Percentiles rank a stretch among this genome's conserved stretches.
Conservation (phyloP, 768 basidiomycete genomes). For the Pisolithus microcarpus region DNA sequence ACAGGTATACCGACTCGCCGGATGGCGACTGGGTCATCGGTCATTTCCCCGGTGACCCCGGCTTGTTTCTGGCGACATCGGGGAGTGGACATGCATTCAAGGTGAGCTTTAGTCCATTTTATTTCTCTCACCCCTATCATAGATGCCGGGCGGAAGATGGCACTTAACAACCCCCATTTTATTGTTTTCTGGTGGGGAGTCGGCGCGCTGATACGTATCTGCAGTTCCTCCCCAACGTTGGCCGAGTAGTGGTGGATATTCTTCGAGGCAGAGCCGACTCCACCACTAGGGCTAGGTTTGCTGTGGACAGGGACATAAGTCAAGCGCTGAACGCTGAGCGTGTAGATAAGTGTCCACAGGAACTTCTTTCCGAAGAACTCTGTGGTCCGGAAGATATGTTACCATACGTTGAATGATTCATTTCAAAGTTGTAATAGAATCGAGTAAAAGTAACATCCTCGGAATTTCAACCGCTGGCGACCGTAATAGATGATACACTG, state of each 20-base stretch:
- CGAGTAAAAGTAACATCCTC: too few species aligned
- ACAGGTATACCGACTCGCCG: constrained; percentile 84
- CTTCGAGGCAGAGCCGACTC: constrained; percentile 58
- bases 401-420: background rate
- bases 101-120: constrained; percentile 29
- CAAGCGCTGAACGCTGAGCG: constrained; percentile 18
- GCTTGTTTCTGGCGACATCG: constrained; percentile 74
- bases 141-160: background rate
- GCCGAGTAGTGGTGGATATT: constrained; percentile 65
- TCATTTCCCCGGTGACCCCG: constrained; percentile 48
- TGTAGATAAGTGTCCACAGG: constrained; percentile 14
- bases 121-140: background rate
- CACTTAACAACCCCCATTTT: constrained; percentile 3
- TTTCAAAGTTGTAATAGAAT: background rate
- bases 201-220: background rate
- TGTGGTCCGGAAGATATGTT: constrained; percentile 43
- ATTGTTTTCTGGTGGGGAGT: background rate
- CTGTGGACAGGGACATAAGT: constrained; percentile 41
- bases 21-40: constrained; percentile 91
- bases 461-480: too few species aligned
- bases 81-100: constrained; percentile 89
- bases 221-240: constrained; percentile 87
- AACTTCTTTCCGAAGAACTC: constrained; percentile 42
- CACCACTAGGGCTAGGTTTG: constrained; percentile 51
- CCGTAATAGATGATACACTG: too few species aligned